A percentile compares a stretch with the other conserved stretches of the same genome.
Conservation (phyloP, 2,329 filamentous ascomycete genomes). For the Pseudogymnoascus sp. region DNA sequence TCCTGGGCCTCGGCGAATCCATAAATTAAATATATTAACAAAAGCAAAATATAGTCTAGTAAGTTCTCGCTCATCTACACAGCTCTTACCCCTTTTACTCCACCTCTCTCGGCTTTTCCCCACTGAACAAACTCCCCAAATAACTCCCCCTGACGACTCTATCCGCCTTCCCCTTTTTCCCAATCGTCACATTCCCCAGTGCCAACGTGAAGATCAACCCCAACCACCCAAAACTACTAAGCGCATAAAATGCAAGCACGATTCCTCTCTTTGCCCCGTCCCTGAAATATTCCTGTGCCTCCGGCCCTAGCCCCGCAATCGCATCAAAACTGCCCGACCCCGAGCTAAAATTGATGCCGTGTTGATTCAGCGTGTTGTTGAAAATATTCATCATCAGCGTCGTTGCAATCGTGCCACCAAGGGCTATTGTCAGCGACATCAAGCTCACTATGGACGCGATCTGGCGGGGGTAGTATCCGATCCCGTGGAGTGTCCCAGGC, state of each 20-base stretch:
- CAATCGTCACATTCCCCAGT: conserved; percentile 47
- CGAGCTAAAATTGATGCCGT: conserved; percentile 26
- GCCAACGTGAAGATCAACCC: conserved; percentile 37
- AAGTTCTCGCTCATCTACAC: not conserved
- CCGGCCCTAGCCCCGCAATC: conserved; percentile 30
- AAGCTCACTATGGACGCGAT: conserved; percentile 53
- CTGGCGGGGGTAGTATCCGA: conserved; percentile 51
- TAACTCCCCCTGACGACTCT: not conserved
- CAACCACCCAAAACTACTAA: conserved; percentile 50
- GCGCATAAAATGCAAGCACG: conserved; percentile 57
- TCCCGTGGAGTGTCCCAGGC: conserved; percentile 50
- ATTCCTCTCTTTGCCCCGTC: conserved; percentile 46
- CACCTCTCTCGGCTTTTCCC: not conserved
- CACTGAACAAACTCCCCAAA: not conserved
- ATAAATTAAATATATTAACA: not conserved
- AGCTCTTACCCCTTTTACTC: not conserved
- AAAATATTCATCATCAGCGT: conserved; percentile 64
- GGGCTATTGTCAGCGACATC: conserved; percentile 50
- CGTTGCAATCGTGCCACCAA: conserved; percentile 57
- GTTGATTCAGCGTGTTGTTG: conserved; percentile 42
- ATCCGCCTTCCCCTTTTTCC: conserved; percentile 22
- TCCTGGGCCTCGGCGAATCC: not conserved
- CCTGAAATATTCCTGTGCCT: conserved; percentile 32
- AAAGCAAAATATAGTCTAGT: not conserved
- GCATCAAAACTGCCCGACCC: conserved; percentile 30